Conservation (phyloP, 305 asterid species). For the Petunia hybrid region DNA sequence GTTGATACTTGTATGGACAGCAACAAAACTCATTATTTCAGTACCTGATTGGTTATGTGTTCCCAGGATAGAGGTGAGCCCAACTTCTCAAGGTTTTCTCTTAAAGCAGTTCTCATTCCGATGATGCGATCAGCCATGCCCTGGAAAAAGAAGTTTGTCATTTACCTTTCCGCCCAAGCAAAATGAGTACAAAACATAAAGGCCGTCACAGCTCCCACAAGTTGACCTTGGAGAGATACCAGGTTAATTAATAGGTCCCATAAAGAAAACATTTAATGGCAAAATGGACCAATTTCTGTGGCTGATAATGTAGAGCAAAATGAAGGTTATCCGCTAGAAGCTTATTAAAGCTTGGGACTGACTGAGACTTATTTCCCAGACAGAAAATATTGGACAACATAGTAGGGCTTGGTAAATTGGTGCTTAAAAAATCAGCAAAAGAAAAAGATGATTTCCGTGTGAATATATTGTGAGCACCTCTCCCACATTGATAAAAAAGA, state of each 20-base stretch:
- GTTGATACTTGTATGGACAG: neutral
- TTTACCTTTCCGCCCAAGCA: neutral
- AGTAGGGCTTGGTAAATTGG: neutral
- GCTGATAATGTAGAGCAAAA: neutral
- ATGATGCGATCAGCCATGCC: constrained; percentile 99
- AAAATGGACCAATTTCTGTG: neutral
- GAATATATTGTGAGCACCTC: no score
- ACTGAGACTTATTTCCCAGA: neutral
- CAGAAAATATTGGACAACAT: neutral
- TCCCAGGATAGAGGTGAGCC: constrained; percentile 95
- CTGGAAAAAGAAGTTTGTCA: constrained; percentile 44
- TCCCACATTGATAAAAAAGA: no score
- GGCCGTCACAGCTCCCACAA: neutral
- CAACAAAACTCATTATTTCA: neutral
- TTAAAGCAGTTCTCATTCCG: constrained; percentile 83
- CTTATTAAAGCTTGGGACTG: neutral
- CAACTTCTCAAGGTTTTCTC: constrained; percentile 81
- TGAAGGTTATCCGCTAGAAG: neutral
- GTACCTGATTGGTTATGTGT: constrained; percentile 96
- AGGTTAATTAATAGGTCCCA: neutral
- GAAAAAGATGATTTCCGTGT: neutral
- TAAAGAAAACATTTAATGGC: neutral
- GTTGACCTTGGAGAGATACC: neutral
- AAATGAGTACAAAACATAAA: constrained; percentile 3
- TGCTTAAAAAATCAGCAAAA: neutral